Evolutionary conservation across 1,139 yeast species (phyloP).

Genomic region (Saccharomyces hybrid): DNA sequence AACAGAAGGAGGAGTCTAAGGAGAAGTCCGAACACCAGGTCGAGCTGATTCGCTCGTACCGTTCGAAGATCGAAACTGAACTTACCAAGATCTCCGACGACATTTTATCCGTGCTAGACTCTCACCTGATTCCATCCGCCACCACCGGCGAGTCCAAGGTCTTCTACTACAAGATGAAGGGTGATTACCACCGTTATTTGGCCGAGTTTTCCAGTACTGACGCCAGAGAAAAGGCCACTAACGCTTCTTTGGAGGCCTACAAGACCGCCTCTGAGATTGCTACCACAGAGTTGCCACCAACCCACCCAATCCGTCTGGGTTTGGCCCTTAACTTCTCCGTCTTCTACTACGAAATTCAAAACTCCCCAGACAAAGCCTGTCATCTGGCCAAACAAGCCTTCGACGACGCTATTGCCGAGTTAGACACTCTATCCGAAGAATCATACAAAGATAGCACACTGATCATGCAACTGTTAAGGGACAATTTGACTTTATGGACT

Average conservation of each 20-base stretch:
- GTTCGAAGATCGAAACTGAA: constrained; percentile 89
- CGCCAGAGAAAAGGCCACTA: constrained; percentile 88
- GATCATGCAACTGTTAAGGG: constrained; percentile 97
- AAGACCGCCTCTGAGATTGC: constrained; percentile 95
- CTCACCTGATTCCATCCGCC: constrained; percentile 89
- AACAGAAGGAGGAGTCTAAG: constrained; percentile 95
- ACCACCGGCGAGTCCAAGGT: constrained; percentile 96
- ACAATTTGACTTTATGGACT: constrained; percentile 97
- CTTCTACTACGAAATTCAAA: constrained; percentile 94
- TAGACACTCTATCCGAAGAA: constrained; percentile 95
- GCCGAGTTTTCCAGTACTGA: constrained; percentile 93
- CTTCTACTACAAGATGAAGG: constrained; percentile 98
- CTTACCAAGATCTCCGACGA: constrained; percentile 91
- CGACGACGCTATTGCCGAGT: constrained; percentile 97
- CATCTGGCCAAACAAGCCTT: constrained; percentile 98
- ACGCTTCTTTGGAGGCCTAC: constrained; percentile 87
- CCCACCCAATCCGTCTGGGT: constrained; percentile 97
- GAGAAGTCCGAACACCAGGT: constrained; percentile 73
- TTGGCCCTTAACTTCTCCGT: constrained; percentile 96
- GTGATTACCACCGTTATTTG: constrained; percentile 97
- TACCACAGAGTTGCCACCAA: constrained; percentile 92
- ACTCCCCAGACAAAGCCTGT: constrained; percentile 97
- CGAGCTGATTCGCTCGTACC: constrained; percentile 83
- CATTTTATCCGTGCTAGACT: constrained; percentile 76
- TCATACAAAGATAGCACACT: constrained; percentile 96